A percentile compares a stretch with the other conserved stretches of the same genome.
phyloP scores from a whole-genome alignment of 129 eudicot species.

The Oenanthe sinensis region DNA sequence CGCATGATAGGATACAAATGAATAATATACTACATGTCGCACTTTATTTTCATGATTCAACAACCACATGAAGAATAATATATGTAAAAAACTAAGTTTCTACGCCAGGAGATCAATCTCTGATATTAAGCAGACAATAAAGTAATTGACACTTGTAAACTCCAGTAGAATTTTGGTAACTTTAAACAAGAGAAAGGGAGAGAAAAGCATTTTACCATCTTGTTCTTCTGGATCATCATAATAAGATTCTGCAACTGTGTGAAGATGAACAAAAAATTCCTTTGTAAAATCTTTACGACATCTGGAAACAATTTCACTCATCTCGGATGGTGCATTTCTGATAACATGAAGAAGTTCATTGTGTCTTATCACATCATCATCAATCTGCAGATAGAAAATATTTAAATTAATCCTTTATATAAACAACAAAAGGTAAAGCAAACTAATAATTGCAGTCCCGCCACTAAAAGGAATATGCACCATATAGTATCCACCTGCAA shows the following conservation, averaged over 20 bases:
- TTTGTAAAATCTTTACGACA: conserved; percentile 90
- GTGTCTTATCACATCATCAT: conserved; percentile 82
- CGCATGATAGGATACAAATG: not conserved
- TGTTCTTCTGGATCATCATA: conserved; percentile 66
- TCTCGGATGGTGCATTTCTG: conserved; percentile 43
- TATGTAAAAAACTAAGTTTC: not conserved
- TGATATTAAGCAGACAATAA: not conserved
- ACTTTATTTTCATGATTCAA: not conserved
- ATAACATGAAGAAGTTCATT: conserved; percentile 61
- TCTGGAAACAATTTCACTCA: conserved; percentile 62
- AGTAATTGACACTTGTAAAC: not conserved
- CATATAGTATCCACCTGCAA: not conserved
- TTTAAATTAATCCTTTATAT: not conserved
- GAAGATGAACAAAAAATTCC: conserved; percentile 78
- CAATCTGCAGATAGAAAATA: conserved; percentile 43
- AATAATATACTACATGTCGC: not conserved
- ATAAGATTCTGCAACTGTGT: conserved; percentile 76
- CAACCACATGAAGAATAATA: not conserved
- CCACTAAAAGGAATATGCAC: not conserved
- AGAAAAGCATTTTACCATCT: conserved; percentile 49
- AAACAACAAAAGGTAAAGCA: not conserved
- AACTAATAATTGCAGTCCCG: not conserved
- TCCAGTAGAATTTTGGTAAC: not conserved
- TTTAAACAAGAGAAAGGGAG: not conserved
- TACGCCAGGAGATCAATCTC: not conserved